These are phyloP conservation scores for Akebia trifoliata DNA, from an alignment of 164 flowering plant genomes.

Conservation along the genomic window DNA sequence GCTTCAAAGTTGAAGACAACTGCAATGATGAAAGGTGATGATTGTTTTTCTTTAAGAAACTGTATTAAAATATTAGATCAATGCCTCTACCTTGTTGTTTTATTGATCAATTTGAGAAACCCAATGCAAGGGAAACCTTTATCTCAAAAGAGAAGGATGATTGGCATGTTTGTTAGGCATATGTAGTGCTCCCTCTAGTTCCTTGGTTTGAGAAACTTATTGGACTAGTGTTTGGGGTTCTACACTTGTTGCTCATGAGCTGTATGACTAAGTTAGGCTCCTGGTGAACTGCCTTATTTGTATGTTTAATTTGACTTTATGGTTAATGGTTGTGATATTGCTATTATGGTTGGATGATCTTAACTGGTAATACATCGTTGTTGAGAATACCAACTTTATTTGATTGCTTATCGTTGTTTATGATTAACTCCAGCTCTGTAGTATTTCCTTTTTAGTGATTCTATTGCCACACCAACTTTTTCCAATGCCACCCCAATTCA, in stretches of 20 bases:
- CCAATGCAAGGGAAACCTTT: conserved; percentile 61
- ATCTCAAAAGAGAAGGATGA: conserved; percentile 54
- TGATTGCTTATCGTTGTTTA: background rate
- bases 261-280: background rate
- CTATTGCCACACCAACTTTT: too few relatives aligned
- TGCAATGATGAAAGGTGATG: conserved; percentile 57
- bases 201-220: conserved; percentile 14
- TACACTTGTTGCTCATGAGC: background rate
- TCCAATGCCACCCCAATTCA: too few relatives aligned
- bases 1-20: conserved; percentile 73
- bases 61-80: conserved; percentile 65
- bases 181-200: conserved; percentile 34
- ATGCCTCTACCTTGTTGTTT: conserved; percentile 47
- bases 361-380: conserved; percentile 3
- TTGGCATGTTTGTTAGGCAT: conserved; percentile 63
- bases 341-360: background rate
- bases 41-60: conserved; percentile 65
- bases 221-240: conserved; percentile 1
- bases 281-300: conserved; percentile 1
- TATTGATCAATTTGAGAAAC: conserved; percentile 67
- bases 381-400: background rate
- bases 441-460: too few relatives aligned
- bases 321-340: too few relatives aligned
- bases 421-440: background rate
- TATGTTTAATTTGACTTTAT: conserved; percentile 10